Conservation (phyloP, 805 yeast genomes). For the Wickerhamiella allomyrinae region DNA sequence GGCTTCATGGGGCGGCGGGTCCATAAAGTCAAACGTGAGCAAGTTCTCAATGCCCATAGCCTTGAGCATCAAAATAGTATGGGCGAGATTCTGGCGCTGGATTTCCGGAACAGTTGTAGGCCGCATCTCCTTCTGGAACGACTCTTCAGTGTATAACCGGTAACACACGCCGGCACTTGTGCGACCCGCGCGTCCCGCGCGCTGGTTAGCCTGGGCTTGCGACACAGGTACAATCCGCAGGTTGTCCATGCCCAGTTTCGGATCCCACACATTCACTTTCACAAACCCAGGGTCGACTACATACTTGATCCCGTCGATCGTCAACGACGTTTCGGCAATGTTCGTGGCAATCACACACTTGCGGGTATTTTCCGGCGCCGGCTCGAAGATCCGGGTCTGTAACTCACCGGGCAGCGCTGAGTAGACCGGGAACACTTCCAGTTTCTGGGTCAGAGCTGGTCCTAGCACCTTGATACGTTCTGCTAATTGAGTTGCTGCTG, state of each 20-base stretch:
- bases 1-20: slow-evolving; percentile 65
- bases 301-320: slow-evolving; percentile 88
- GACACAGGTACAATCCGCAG: slow-evolving; percentile 80
- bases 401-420: slow-evolving; percentile 80
- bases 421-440: slow-evolving; percentile 75
- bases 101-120: slow-evolving; percentile 82
- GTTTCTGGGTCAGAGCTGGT: slow-evolving; percentile 34
- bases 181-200: slow-evolving; percentile 98
- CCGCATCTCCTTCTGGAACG: slow-evolving; percentile 64
- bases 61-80: slow-evolving; percentile 60
- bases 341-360: slow-evolving; percentile 91
- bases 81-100: slow-evolving; percentile 64
- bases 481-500: slow-evolving; percentile 59
- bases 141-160: slow-evolving; percentile 71
- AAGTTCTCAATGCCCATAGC: slow-evolving; percentile 79
- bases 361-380: slow-evolving; percentile 63
- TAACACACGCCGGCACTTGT: slow-evolving; percentile 95
- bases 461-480: slow-evolving; percentile 58
- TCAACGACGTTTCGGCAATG: slow-evolving; percentile 92
- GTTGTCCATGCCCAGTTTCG: slow-evolving; percentile 78
- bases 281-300: slow-evolving; percentile 94
- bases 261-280: slow-evolving; percentile 80
- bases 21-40: slow-evolving; percentile 77
- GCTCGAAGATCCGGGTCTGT: slow-evolving; percentile 71
- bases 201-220: slow-evolving; percentile 87